phyloP scores from a whole-genome alignment of 169 alveolate genomes.

The Babesia gibsoni region DNA sequence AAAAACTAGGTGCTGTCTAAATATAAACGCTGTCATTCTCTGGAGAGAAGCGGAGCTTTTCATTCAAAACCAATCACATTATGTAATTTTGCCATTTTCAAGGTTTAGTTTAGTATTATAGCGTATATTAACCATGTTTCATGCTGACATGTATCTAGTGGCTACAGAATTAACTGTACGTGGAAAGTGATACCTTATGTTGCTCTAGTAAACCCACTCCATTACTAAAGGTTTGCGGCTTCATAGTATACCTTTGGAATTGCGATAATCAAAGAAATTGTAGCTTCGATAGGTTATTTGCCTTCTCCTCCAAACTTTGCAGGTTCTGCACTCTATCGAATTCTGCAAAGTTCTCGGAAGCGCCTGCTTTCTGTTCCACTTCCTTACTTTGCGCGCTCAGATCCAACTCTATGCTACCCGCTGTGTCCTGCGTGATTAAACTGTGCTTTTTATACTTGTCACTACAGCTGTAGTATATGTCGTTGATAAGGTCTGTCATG shows the following conservation, averaged over 20 bases:
- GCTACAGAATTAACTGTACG: no score
- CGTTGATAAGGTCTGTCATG: constrained; percentile 55
- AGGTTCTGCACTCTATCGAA: constrained; percentile 40
- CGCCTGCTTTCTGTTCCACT: background rate
- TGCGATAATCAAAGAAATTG: constrained; percentile 29
- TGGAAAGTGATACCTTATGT: no score
- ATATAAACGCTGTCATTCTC: no score
- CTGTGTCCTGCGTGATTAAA: constrained; percentile 27
- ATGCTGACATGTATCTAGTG: no score
- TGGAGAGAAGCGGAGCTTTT: no score
- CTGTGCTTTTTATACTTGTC: constrained; percentile 58
- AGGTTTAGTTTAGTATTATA: background rate
- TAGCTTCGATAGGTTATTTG: constrained; percentile 41
- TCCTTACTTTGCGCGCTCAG: constrained; percentile 4
- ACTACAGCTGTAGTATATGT: constrained; percentile 52
- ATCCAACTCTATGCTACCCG: background rate
- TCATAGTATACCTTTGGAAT: background rate
- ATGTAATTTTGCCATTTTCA: background rate
- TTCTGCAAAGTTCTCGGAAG: constrained; percentile 50
- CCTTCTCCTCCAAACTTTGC: constrained; percentile 26
- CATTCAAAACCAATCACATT: background rate
- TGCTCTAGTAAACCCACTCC: no score
- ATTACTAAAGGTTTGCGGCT: background rate
- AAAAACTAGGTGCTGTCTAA: constrained; percentile 16
- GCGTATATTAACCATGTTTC: background rate